These are phyloP conservation scores for Narthecium ossifragum DNA, from an alignment of 106 monocot genomes.

Conservation along the genomic window DNA sequence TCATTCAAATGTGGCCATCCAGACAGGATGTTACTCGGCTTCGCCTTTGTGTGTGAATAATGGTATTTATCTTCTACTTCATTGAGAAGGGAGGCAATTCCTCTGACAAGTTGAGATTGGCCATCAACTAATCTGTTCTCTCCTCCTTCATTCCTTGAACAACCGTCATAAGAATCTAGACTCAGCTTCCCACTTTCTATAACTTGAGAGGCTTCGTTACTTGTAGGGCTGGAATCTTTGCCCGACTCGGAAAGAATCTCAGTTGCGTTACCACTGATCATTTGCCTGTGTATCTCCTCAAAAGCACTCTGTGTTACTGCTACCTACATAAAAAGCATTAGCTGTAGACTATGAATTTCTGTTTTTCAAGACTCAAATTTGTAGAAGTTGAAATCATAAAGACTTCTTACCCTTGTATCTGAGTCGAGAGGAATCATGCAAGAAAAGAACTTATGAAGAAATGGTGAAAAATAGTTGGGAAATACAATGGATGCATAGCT, in stretches of 20 bases:
- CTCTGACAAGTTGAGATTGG: constrained; percentile 58
- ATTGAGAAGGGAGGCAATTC: constrained; percentile 65
- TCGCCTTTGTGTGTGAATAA: constrained; percentile 15
- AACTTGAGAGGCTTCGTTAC: constrained; percentile 26
- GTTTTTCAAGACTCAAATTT: constrained; percentile 1
- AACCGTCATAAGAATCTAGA: constrained; percentile 6
- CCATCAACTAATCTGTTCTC: constrained; percentile 12
- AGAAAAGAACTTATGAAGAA: constrained; percentile 92
- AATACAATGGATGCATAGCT: constrained; percentile 66
- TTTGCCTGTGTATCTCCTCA: constrained; percentile 59
- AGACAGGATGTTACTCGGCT: too few relatives aligned
- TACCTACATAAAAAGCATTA: constrained; percentile 40
- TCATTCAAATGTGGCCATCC: too few relatives aligned
- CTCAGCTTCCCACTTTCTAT: constrained; percentile 12
- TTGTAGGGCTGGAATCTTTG: constrained; percentile 4
- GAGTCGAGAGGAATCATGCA: constrained; percentile 84
- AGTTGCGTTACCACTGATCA: constrained; percentile 32
- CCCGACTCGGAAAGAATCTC: constrained; percentile 10
- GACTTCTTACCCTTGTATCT: constrained; percentile 67
- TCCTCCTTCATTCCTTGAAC: constrained; percentile 10
- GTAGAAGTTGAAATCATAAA: neutral
- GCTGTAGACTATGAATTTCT: constrained; percentile 1
- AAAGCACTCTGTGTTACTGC: constrained; percentile 69
- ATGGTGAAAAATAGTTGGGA: constrained; percentile 86
- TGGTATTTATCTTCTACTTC: constrained; percentile 46